phyloP scores from a whole-genome alignment of 164 flowering plant genomes.

The Pachysandra terminalis region DNA sequence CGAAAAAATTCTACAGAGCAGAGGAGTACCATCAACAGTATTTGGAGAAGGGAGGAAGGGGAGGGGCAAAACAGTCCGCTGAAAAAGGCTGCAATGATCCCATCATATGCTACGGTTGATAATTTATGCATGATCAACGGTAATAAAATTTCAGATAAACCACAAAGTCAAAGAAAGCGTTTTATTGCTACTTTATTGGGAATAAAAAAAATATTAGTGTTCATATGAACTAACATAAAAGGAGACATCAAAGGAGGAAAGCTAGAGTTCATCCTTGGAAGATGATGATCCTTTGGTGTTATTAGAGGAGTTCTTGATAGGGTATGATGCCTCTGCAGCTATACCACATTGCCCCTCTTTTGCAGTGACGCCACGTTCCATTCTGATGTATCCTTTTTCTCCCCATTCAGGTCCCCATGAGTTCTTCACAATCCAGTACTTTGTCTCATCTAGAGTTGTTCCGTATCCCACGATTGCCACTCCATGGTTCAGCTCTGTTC shows the following conservation, averaged over 20 bases:
- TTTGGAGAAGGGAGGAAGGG: constrained; percentile 59
- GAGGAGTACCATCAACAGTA: constrained; percentile 77
- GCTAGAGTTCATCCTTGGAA: constrained; percentile 32
- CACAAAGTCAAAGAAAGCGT: no score
- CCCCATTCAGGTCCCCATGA: constrained; percentile 49
- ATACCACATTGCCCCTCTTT: constrained; percentile 37
- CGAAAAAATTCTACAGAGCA: no score
- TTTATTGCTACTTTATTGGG: no score
- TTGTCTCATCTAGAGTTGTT: constrained; percentile 30
- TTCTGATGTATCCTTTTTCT: constrained; percentile 38
- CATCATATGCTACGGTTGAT: constrained; percentile 74
- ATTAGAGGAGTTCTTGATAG: constrained; percentile 19
- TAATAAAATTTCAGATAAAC: no score
- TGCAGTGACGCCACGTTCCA: constrained; percentile 21
- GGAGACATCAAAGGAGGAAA: no score
- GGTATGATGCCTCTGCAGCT: constrained; percentile 37
- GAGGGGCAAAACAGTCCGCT: constrained; percentile 56
- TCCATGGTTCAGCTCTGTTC: constrained; percentile 48
- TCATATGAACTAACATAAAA: constrained; percentile 3
- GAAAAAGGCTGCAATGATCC: no score
- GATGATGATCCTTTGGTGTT: background rate
- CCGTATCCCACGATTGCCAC: constrained; percentile 49
- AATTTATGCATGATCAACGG: no score
- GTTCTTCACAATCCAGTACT: constrained; percentile 48
- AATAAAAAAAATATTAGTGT: background rate